These are phyloP conservation scores for sorghum (Sorghum bicolor) DNA, from an alignment of 176 grass and related monocot genomes.

Conservation along the genomic window Sorghum_bicolor_NCBIv3 NC_012871.2:71689001-71689500, in stretches of 20 bases:
- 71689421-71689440: slow-evolving; percentile 70
- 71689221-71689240: slow-evolving; percentile 34
- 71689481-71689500: slow-evolving; percentile 68
- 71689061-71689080: not conserved
- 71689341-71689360: not conserved
- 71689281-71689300: not conserved
- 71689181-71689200: slow-evolving; percentile 23
- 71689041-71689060: not conserved
- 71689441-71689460: slow-evolving; percentile 79
- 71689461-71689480: slow-evolving; percentile 86
- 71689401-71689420: slow-evolving; percentile 66
- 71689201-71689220: slow-evolving; percentile 70
- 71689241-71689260: not conserved
- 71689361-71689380: not conserved
- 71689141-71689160: slow-evolving; percentile 28
- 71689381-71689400: slow-evolving; percentile 92
- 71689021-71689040: not conserved
- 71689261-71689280: slow-evolving; percentile 6
- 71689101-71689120: not conserved
- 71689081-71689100: not conserved
- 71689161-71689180: not conserved
- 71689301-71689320: not conserved
- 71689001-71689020: slow-evolving; percentile 14
- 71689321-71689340: not conserved
- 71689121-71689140: slow-evolving; percentile 25